phyloP scores from a whole-genome alignment of 2,329 filamentous ascomycete genomes.

The Ophiostoma ips region DNA sequence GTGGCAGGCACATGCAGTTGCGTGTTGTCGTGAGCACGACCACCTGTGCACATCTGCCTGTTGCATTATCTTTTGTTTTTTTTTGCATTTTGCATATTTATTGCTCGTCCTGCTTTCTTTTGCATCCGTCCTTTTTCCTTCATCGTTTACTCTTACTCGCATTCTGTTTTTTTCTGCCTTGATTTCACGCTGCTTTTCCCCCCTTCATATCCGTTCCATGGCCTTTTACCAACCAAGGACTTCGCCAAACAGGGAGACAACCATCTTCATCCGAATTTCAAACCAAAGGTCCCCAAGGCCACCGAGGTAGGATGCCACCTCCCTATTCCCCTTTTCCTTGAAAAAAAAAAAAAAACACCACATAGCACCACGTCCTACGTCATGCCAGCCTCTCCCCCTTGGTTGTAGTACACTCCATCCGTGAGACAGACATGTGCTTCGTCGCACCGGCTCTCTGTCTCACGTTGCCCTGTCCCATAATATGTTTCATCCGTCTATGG shows the following conservation, averaged over 20 bases:
- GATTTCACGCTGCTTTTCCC: background rate
- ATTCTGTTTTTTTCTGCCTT: background rate
- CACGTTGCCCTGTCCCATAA: background rate
- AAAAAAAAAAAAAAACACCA: background rate
- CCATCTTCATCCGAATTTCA: slow-evolving; percentile 92
- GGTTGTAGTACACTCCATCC: too few species aligned
- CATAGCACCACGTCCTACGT: background rate
- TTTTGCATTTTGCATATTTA: background rate
- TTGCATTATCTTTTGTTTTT: background rate
- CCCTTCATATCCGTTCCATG: slow-evolving; percentile 10
- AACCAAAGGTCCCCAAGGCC: slow-evolving; percentile 75
- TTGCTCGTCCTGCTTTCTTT: slow-evolving; percentile 12
- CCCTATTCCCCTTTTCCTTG: background rate
- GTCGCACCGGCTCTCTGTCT: slow-evolving; percentile 1
- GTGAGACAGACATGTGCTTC: slow-evolving; percentile 4
- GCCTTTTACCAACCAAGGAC: slow-evolving; percentile 36
- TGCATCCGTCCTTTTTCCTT: background rate
- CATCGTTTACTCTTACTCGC: slow-evolving; percentile 11
- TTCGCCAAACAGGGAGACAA: slow-evolving; percentile 59
- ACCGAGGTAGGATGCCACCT: slow-evolving; percentile 70
- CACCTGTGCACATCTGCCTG: background rate
- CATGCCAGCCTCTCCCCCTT: background rate
- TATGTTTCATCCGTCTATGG: background rate
- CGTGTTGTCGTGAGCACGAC: background rate
- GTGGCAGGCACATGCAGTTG: background rate